Evolutionary conservation across 176 grass and related monocot genomes (phyloP), one percentile per base, ranked within the genome.

Genomic region (Aegilops speltoides): DNA sequence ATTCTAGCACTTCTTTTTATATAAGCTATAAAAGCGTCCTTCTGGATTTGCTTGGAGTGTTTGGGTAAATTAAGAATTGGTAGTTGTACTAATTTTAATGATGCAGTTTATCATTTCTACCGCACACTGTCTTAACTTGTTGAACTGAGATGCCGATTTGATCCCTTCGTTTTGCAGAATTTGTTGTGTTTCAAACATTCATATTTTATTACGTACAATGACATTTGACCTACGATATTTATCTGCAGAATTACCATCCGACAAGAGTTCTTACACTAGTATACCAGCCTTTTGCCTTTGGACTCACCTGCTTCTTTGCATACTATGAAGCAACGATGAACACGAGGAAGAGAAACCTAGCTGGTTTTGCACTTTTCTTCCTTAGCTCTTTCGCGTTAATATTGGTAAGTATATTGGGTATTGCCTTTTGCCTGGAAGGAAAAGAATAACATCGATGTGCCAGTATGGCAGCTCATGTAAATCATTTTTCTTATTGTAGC

Each of bases 211-310:
- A 85, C 61, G 36, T 31, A 22, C 33, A 11, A 32, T 41, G 1
- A 71, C 70, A 34, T 19, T 34, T 78, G 32, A 46, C 37, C 22
- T 63, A 15, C 11, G 33, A 9, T 14, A 62, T 71, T 2, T 84
- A 28, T 15, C 60, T 88, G 73, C 93, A 95, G 93, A 29, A 78
- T 60, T 94, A 92, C 73, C 87, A 92, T 63, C 90, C 87, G 76
- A 86, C 93, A 77, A 91, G 93, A 83, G 68, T 94, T 20, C 87
- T 92, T 73, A 88, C 93, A 34, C 85, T 92, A 60, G 82, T 64
- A 48, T 94, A 94, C 79, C 93, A 94, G 80, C 93, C 93, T 80
- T 94, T 95, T 78, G 93, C 93, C 40, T 89, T 95, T 80, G 93
- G 85, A 85, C 82, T 90, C 71, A 93, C 85, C 77, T 83, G 73